Conservation (phyloP, 2,329 filamentous ascomycete genomes). For the Venturia pyrina region DNA sequence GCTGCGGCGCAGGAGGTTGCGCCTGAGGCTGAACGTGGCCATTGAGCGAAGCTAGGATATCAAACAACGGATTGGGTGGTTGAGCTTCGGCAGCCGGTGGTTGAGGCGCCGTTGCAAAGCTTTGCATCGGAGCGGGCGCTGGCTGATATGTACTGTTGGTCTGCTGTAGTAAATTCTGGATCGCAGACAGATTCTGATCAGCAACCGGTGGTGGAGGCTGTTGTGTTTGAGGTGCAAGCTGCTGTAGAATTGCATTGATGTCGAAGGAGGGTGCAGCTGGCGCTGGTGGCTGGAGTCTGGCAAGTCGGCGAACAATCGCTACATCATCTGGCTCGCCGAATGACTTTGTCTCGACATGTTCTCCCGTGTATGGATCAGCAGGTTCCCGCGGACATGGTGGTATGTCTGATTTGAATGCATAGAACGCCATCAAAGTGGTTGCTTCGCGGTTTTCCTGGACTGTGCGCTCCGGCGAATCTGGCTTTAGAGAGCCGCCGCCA, state of each 20-base stretch:
- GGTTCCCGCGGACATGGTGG: conserved; percentile 38
- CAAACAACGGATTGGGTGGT: neutral
- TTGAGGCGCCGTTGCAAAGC: neutral
- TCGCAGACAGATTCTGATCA: neutral
- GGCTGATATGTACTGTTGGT: neutral
- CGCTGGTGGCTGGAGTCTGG: neutral
- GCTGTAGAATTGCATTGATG: conserved; percentile 8
- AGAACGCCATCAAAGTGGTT: conserved; percentile 37
- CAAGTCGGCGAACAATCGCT: conserved; percentile 11
- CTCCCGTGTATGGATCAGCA: conserved; percentile 21
- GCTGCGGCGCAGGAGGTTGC: conserved; percentile 1
- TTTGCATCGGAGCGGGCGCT: conserved; percentile 2
- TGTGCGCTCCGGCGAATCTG: conserved; percentile 32
- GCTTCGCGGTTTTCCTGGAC: conserved; percentile 36
- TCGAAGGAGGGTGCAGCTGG: neutral
- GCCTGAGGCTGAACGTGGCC: neutral
- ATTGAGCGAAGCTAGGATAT: conserved; percentile 8
- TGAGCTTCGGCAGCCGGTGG: neutral
- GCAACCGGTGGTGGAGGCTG: neutral
- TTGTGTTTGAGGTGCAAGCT: neutral
- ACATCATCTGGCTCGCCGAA: conserved; percentile 29
- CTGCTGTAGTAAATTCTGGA: conserved; percentile 1
- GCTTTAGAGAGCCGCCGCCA: conserved; percentile 32
- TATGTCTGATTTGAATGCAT: conserved; percentile 34
- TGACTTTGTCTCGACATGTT: conserved; percentile 20